Conservation (phyloP, 2,329 filamentous ascomycete genomes). For the Sclerotinia borealis region DNA sequence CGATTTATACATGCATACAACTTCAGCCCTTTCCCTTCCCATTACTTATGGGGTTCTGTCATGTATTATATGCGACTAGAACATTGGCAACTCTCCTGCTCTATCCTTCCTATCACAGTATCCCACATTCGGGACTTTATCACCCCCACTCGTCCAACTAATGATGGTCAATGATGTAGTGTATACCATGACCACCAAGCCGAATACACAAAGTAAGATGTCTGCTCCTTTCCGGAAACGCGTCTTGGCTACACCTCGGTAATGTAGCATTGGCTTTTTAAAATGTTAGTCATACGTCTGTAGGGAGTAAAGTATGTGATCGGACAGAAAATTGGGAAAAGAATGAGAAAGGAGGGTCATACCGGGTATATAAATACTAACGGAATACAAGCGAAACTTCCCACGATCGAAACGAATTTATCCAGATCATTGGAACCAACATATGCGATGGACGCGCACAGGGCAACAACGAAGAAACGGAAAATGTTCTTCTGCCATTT, state of each 20-base stretch:
- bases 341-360: slow-evolving; percentile 39
- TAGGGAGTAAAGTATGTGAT: not conserved
- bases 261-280: slow-evolving; percentile 77
- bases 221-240: slow-evolving; percentile 65
- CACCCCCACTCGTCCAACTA: slow-evolving; percentile 67
- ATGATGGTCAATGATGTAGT: slow-evolving; percentile 80
- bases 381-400: slow-evolving; percentile 96
- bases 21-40: not conserved
- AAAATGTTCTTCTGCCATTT: slow-evolving; percentile 99
- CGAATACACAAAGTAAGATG: slow-evolving; percentile 72
- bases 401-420: slow-evolving; percentile 94
- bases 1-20: not conserved
- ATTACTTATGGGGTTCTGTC: not conserved
- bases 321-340: not conserved
- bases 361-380: slow-evolving; percentile 97
- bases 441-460: slow-evolving; percentile 87
- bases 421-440: slow-evolving; percentile 87
- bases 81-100: not conserved
- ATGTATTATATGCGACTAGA: not conserved
- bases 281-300: slow-evolving; percentile 9
- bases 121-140: slow-evolving; percentile 46
- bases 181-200: slow-evolving; percentile 82
- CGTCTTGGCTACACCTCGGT: slow-evolving; percentile 68
- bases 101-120: slow-evolving; percentile 50
- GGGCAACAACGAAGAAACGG: slow-evolving; percentile 83